A percentile compares a stretch with the other conserved stretches of the same genome.
These are phyloP conservation scores for Limonium bicolor DNA, from an alignment of 148 eudicot genomes.

Conservation along the genomic window DNA sequence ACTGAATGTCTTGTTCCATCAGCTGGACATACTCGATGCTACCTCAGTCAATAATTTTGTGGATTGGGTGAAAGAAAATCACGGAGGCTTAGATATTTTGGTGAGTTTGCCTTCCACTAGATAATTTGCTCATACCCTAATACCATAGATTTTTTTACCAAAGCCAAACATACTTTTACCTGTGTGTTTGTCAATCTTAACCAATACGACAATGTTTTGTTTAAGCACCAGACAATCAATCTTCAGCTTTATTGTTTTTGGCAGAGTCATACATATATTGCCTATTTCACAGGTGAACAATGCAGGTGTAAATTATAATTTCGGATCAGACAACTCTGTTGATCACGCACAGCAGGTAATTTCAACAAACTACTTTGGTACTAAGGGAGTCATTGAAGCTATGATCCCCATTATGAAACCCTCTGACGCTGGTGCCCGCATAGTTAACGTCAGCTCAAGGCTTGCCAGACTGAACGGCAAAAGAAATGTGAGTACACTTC, in stretches of 20 bases:
- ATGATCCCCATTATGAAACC: conserved; percentile 81
- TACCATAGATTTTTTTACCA: neutral
- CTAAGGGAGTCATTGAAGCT: conserved; percentile 62
- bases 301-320: conserved; percentile 75
- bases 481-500: conserved; percentile 50
- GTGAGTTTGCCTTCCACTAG: conserved; percentile 14
- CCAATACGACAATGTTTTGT: neutral
- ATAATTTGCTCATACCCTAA: too few relatives aligned
- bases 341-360: conserved; percentile 76
- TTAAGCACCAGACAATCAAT: neutral
- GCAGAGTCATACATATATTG: neutral
- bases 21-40: conserved; percentile 62
- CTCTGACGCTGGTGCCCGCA: conserved; percentile 66
- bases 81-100: conserved; percentile 79
- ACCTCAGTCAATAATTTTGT: conserved; percentile 37
- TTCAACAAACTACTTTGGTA: conserved; percentile 65
- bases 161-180: neutral
- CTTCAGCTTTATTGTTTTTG: neutral
- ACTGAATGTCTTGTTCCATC: conserved; percentile 62
- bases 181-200: too few relatives aligned
- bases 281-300: conserved; percentile 52
- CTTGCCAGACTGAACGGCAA: conserved; percentile 77
- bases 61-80: conserved; percentile 45
- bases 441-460: conserved; percentile 76
- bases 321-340: conserved; percentile 51